A percentile compares a stretch with the other conserved stretches of the same genome.
phyloP scores from a whole-genome alignment of 1,139 yeast genomes.

The Pichia sp. region DNA sequence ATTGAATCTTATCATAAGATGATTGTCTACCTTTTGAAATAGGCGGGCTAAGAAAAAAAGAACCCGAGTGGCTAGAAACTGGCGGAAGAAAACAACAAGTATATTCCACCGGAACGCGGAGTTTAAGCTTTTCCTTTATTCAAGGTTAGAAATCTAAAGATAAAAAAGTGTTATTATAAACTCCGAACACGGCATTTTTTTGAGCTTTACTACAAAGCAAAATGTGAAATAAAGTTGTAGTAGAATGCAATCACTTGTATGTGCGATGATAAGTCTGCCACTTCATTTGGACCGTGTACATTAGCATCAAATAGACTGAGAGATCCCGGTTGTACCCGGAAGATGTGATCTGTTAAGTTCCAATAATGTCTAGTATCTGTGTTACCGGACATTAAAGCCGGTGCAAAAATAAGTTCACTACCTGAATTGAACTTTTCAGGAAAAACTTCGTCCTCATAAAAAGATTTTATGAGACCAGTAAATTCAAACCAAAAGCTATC shows the following conservation, averaged over 20 bases:
- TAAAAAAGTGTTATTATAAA: not conserved
- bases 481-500: slow-evolving; percentile 38
- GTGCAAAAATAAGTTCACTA: slow-evolving; percentile 48
- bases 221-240: slow-evolving; percentile 24
- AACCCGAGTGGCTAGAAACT: too few relatives aligned
- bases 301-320: slow-evolving; percentile 11
- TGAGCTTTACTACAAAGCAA: not conserved
- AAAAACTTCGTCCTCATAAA: slow-evolving; percentile 39
- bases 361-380: slow-evolving; percentile 81
- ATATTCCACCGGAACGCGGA: too few relatives aligned
- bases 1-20: too few relatives aligned
- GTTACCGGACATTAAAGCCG: slow-evolving; percentile 68
- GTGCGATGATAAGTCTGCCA: slow-evolving; percentile 43
- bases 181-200: too few relatives aligned
- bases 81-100: too few relatives aligned
- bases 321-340: slow-evolving; percentile 38
- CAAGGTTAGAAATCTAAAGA: too few relatives aligned
- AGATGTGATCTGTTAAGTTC: slow-evolving; percentile 65
- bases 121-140: too few relatives aligned
- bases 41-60: too few relatives aligned
- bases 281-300: slow-evolving; percentile 33
- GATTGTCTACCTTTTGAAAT: too few relatives aligned
- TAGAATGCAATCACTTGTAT: slow-evolving; percentile 52
- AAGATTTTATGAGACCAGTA: slow-evolving; percentile 40
- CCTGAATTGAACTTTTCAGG: slow-evolving; percentile 36